phyloP scores from a whole-genome alignment of 164 flowering plant species.

The Nymphaea colorata region DNA sequence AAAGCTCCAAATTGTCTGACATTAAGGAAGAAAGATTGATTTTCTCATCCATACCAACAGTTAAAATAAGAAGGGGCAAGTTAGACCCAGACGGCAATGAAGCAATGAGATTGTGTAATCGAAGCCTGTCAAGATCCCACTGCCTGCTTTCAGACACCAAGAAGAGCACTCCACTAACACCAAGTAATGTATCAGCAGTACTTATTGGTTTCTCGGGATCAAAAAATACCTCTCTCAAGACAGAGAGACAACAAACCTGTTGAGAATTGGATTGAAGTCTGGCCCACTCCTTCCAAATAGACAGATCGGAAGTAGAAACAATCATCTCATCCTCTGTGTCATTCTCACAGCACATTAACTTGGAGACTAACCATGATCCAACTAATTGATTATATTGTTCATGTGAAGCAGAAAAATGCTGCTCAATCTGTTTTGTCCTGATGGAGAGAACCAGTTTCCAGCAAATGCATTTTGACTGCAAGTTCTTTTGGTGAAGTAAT shows the following conservation, averaged over 20 bases:
- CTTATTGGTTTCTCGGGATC: constrained; percentile 8
- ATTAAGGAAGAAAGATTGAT: constrained; percentile 18
- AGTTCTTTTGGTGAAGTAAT: constrained; percentile 41
- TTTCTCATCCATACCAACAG: constrained; percentile 18
- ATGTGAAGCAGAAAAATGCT: constrained; percentile 4
- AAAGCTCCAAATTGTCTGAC: constrained; percentile 35
- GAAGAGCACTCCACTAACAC: constrained; percentile 61
- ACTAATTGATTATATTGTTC: constrained; percentile 14
- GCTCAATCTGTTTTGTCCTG: constrained; percentile 15
- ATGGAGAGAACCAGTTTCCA: constrained; percentile 70
- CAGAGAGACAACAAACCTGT: constrained; percentile 50
- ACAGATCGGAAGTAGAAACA: constrained; percentile 42
- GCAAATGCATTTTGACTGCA: constrained; percentile 54
- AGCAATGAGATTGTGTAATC: constrained; percentile 37
- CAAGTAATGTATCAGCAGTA: constrained; percentile 22
- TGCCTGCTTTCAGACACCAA: constrained; percentile 38
- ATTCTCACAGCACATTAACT: constrained; percentile 43
- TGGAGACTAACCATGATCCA: constrained; percentile 58
- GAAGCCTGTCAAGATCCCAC: constrained; percentile 46
- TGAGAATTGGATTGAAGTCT: constrained; percentile 12
- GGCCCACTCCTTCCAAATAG: constrained; percentile 73
- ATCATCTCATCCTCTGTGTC: constrained; percentile 30
- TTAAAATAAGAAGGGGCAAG: constrained; percentile 63
- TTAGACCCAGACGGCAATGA: constrained; percentile 48
- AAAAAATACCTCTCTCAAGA: constrained; percentile 30